Base-by-base conservation (phyloP, 2,329 filamentous ascomycete species). In the Scolecobasidium constrictum region DNA sequence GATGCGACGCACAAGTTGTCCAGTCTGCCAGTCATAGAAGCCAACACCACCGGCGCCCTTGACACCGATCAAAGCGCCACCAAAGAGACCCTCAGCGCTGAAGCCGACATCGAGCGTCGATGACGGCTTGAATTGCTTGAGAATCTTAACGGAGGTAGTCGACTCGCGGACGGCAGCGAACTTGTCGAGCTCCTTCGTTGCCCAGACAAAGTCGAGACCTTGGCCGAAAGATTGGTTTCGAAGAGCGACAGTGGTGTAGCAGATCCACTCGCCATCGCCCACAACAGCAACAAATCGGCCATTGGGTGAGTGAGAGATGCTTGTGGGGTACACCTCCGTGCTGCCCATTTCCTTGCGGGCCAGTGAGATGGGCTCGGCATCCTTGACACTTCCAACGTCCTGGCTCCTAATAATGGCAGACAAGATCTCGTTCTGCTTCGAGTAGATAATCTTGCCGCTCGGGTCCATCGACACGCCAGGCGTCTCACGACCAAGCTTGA, bases 111-210 rank as follows among this genome's bases (percentile, higher is more conserved):
- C 90, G 22, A 98, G 71, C 7, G 58, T 56, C 45, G 85, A 86
- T 66, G 93, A 90, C 62, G 96, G 92, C 52, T 88, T 82, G 68
- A 98, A 96, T 65, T 96, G 96, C 65, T 92, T 90, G 73, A 92
- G 96, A 26, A 96, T 79, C 71, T 95, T 95, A 55, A 98, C 87
- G 55, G 84, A 94, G 38, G 90, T 94, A 20, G 83, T 68, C 4
- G 88, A 95, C 65, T 98, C 92, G 26, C 92, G 82, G 53, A 98
- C 96, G 31, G 92, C 92, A 58, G 94, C 96, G 61, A 98, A 92
- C 62, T 95, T 96, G 67, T 86, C 94, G 65, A 95, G 94, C 46
- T 95, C 90, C 65, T 94, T 95, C 35, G 85, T 86, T 0, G 83
- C 90, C 92, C 92, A 98, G 9, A 85, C 88, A 61, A 98, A 98